phyloP scores from a whole-genome alignment of 352 stramenopile species.

The Pythium apleroticum region DNA sequence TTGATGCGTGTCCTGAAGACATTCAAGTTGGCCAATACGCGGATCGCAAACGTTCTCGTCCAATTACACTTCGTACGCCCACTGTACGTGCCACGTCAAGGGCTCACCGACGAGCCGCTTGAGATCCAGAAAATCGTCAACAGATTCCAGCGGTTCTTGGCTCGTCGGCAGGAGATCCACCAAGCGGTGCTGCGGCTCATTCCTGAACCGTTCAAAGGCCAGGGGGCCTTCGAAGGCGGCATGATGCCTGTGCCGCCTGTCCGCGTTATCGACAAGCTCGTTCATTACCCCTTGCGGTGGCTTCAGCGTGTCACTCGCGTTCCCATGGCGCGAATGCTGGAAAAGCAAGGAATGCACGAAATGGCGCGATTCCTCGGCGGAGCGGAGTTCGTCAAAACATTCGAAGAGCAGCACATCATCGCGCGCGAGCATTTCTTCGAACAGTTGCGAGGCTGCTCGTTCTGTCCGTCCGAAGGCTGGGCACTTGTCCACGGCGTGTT shows the following conservation, averaged over 20 bases:
- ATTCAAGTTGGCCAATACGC: conserved; percentile 60
- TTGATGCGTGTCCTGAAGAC: conserved; percentile 51
- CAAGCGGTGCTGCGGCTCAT: conserved; percentile 45
- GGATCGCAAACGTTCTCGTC: conserved; percentile 65
- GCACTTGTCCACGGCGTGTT: conserved; percentile 81
- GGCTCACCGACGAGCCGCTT: conserved; percentile 57
- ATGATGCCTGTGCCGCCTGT: conserved; percentile 60
- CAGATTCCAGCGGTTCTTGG: conserved; percentile 47
- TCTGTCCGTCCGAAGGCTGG: conserved; percentile 71
- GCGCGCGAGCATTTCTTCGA: conserved; percentile 52
- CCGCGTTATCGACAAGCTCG: conserved; percentile 54
- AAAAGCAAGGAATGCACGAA: conserved; percentile 47
- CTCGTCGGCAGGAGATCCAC: conserved; percentile 56
- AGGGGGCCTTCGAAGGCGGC: conserved; percentile 29
- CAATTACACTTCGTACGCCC: conserved; percentile 66
- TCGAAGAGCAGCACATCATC: conserved; percentile 63
- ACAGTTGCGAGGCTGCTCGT: conserved; percentile 52
- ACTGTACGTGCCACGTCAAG: conserved; percentile 41
- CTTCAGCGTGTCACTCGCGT: conserved; percentile 54
- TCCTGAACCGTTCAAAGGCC: conserved; percentile 53
- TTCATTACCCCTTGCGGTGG: conserved; percentile 64
- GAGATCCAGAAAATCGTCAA: conserved; percentile 60
- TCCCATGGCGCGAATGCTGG: conserved; percentile 46
- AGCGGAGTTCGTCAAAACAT: conserved; percentile 65
- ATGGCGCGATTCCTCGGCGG: conserved; percentile 61